Base-by-base conservation (phyloP, 352 stramenopile genomes). In the Phytophthora foliorum region DNA sequence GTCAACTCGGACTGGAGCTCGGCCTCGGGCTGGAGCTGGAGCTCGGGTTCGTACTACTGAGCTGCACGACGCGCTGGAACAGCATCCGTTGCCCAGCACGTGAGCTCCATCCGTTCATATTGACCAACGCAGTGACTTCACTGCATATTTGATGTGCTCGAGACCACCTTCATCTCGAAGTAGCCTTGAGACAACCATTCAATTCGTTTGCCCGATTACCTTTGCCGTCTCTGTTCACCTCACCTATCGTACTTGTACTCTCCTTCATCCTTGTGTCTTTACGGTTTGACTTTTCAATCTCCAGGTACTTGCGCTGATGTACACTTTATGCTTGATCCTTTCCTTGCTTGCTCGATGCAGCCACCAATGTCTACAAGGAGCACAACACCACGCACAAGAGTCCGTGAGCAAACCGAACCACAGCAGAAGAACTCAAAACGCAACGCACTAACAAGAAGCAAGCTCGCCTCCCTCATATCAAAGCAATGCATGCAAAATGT, bases 401-500 rank as follows among this genome's bases (percentile, higher is more conserved):
- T 34, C 21, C 22, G 57, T 73, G 29, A 64, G 65, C 38, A 14
- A 19, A 39, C 32, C 22, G 27, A 22, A 51, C 3, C 19, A 54
- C 44, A 61, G 17, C 24, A 52, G 51, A 52, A 55, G 24, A 61
- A 48, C 19, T 17, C 2, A 19, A 57, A 67, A 61, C 45, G 22
- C 49, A 64, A 59, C 36, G 58, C 42, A 65, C 34, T 10, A 63
- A 58, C 17, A 62, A 56, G 38, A 67, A 59, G 61, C 52, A 57
- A 58, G 11, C 36, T 56, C 29, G 63, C 51, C 42, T 61, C 59
- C 60, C 24, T 66, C 48, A 57, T 68, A 68, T 67, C 54, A 67
- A 67, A 63, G 59, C 57, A 61, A 58, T 68, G 32, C 50, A 63
- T 67, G 57, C 57, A 73, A 71, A 66, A 69, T 63, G 31, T 69